phyloP scores from a whole-genome alignment of 2,329 filamentous ascomycete species.

The Monilinia fructicola region DNA sequence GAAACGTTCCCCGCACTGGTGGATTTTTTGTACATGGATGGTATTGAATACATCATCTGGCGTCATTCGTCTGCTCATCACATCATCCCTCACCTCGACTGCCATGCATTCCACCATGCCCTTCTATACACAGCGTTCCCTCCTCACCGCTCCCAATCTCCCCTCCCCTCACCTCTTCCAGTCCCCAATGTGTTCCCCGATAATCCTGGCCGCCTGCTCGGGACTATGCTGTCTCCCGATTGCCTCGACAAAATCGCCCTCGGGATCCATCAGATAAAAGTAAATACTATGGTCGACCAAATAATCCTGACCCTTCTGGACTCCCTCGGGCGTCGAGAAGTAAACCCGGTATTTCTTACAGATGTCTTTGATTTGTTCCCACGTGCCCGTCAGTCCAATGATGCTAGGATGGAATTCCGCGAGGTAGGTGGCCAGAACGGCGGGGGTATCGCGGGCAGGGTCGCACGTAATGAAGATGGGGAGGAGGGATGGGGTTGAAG shows the following conservation, averaged over 20 bases:
- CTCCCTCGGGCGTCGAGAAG: constrained; percentile 86
- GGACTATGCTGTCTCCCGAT: constrained; percentile 93
- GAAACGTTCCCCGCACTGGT: background rate
- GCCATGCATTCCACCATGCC: background rate
- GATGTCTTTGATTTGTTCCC: constrained; percentile 88
- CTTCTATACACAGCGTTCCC: background rate
- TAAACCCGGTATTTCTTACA: constrained; percentile 98
- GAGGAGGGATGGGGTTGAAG: constrained; percentile 50
- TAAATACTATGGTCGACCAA: constrained; percentile 98
- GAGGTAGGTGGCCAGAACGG: constrained; percentile 81
- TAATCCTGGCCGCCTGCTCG: constrained; percentile 78
- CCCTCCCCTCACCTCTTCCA: constrained; percentile 51
- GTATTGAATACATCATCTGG: background rate
- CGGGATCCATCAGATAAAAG: constrained; percentile 98
- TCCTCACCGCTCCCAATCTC: background rate
- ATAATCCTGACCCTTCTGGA: constrained; percentile 93
- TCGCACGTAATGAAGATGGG: constrained; percentile 94
- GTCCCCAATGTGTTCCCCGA: constrained; percentile 80
- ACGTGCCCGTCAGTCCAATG: constrained; percentile 86
- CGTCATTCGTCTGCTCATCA: too few species aligned
- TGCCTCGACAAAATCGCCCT: constrained; percentile 97
- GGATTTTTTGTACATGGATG: background rate
- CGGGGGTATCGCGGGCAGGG: constrained; percentile 83
- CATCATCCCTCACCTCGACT: background rate
- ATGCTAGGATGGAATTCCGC: constrained; percentile 86